Evolutionary conservation across 176 grass and related monocot genomes (phyloP).

Genomic region (Raddia guianensis): DNA sequence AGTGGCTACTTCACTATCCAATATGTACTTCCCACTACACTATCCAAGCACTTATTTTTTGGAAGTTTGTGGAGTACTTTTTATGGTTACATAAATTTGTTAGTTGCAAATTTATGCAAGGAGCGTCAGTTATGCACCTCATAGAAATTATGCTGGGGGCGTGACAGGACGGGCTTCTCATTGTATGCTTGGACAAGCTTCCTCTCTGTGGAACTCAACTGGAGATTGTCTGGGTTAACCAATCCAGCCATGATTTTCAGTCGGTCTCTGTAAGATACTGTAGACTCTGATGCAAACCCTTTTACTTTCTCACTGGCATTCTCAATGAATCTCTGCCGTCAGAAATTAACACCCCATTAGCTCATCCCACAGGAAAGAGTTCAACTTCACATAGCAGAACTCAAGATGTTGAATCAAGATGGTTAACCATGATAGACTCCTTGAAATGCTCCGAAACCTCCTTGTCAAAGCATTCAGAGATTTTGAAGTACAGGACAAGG

Average conservation of each 20-base stretch:
- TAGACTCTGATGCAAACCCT: slow-evolving; percentile 79
- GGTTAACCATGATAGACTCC: slow-evolving; percentile 70
- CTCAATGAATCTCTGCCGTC: slow-evolving; percentile 71
- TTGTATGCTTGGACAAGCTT: slow-evolving; percentile 95
- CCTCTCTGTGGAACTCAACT: slow-evolving; percentile 73
- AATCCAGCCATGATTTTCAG: slow-evolving; percentile 91
- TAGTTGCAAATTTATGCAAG: slow-evolving; percentile 18
- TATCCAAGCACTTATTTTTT: neutral
- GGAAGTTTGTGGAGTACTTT: neutral
- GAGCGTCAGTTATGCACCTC: slow-evolving; percentile 47
- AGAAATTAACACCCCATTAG: slow-evolving; percentile 9
- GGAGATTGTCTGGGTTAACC: slow-evolving; percentile 90
- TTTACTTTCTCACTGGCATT: slow-evolving; percentile 85
- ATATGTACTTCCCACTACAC: neutral
- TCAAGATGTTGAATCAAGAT: slow-evolving; percentile 23
- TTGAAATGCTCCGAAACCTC: slow-evolving; percentile 91
- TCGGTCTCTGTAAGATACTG: slow-evolving; percentile 72
- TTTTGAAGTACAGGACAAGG: slow-evolving; percentile 89
- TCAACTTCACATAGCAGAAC: slow-evolving; percentile 12
- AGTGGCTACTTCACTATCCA: neutral
- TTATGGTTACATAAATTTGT: neutral
- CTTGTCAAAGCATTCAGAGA: slow-evolving; percentile 91
- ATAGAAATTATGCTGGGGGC: slow-evolving; percentile 87
- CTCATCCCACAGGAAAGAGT: neutral
- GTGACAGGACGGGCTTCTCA: slow-evolving; percentile 94